Percentiles rank a stretch among this genome's conserved stretches.
Evolutionary conservation across 345 rosid species (phyloP).

Genomic region (Pistacia atlantica): DNA sequence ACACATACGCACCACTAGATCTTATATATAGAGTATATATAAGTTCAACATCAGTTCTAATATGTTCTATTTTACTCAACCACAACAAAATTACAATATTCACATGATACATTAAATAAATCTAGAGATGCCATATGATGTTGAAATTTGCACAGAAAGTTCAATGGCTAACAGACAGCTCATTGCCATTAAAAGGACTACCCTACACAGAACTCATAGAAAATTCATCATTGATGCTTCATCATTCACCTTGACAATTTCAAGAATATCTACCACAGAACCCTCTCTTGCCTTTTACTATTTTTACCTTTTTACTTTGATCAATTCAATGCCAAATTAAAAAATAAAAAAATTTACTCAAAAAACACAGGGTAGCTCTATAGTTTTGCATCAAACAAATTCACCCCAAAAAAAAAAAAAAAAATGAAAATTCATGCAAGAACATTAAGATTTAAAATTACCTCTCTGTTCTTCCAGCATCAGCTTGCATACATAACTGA

Average conservation of each 20-base stretch:
- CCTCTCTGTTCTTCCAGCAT: conserved; percentile 71
- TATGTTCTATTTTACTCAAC: conserved; percentile 23
- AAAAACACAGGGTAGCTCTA: neutral
- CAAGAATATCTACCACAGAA: neutral
- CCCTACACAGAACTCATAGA: neutral
- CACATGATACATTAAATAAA: neutral
- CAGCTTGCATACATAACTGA: conserved; percentile 66
- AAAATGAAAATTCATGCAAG: neutral
- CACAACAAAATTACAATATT: conserved; percentile 13
- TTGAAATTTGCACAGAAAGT: neutral
- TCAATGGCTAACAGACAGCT: neutral
- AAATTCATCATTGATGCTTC: neutral
- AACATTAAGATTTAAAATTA: conserved; percentile 19
- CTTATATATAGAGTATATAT: neutral
- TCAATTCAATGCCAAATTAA: conserved; percentile 1
- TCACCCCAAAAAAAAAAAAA: neutral
- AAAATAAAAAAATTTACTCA: neutral
- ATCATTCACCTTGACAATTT: neutral
- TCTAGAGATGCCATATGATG: neutral
- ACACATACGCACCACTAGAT: conserved; percentile 17
- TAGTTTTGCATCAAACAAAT: neutral
- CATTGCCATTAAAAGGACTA: neutral
- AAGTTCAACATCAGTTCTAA: neutral
- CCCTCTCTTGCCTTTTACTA: neutral
- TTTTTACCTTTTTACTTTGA: neutral